Conservation (phyloP, 2,329 filamentous ascomycete genomes). For the Lachnellula hyalina region DNA sequence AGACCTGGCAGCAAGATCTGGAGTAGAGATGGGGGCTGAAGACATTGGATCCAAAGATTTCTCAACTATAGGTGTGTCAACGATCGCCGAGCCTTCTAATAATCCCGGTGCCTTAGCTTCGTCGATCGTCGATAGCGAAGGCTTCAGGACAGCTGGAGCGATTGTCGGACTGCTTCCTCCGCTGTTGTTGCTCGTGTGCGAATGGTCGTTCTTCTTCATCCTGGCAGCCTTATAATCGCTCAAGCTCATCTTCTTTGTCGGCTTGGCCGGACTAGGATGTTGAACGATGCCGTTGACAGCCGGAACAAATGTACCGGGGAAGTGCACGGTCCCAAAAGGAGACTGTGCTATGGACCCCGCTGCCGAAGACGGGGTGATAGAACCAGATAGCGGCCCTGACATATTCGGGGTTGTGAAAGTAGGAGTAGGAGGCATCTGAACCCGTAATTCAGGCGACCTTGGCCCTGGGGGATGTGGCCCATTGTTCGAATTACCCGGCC, state of each 20-base stretch:
- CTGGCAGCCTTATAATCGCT: constrained; percentile 58
- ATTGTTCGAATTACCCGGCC: constrained; percentile 17
- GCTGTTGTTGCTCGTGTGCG: constrained; percentile 14
- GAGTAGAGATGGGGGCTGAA: constrained; percentile 4
- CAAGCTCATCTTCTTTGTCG: constrained; percentile 59
- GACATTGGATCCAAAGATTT: constrained; percentile 26
- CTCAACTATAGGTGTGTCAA: constrained; percentile 33
- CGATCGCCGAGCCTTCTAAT: constrained; percentile 30
- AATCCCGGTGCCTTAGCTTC: constrained; percentile 36
- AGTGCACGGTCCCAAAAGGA: constrained; percentile 40
- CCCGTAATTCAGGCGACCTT: constrained; percentile 28
- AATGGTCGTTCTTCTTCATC: constrained; percentile 30
- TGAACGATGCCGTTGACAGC: constrained; percentile 40
- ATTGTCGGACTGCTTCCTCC: constrained; percentile 30
- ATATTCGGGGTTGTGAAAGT: constrained; percentile 38
- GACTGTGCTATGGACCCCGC: constrained; percentile 43
- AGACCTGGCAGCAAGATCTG: constrained; percentile 11
- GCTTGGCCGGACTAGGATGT: constrained; percentile 52
- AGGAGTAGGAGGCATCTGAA: constrained; percentile 54
- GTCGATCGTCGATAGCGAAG: constrained; percentile 34
- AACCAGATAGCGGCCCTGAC: constrained; percentile 26
- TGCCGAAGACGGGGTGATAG: constrained; percentile 44
- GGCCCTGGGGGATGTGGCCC: constrained; percentile 4
- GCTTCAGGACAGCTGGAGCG: constrained; percentile 34
- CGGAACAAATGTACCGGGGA: constrained; percentile 40